These are phyloP conservation scores for Haplographium delicatum DNA, from an alignment of 495 filamentous ascomycete species.

Conservation along the genomic window DNA sequence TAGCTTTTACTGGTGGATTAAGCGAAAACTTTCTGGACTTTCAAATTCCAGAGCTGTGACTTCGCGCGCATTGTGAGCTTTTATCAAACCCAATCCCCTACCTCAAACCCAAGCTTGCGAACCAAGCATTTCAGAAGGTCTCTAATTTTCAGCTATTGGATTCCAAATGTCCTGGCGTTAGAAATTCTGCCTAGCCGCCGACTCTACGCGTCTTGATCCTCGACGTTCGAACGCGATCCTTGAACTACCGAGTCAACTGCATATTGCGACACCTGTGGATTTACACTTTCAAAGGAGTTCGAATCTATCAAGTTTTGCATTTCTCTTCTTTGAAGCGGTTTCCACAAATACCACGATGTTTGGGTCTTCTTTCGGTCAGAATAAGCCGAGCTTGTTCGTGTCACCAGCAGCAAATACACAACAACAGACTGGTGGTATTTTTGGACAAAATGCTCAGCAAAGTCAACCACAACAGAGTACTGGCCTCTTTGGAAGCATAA, in stretches of 20 bases:
- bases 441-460: conserved; percentile 28
- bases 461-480: conserved; percentile 22
- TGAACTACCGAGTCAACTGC: background rate
- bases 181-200: too few relatives aligned
- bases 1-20: conserved; percentile 7
- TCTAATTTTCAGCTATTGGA: too few relatives aligned
- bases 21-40: background rate
- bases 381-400: too few relatives aligned
- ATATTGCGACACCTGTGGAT: too few relatives aligned
- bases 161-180: too few relatives aligned
- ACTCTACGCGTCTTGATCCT: background rate
- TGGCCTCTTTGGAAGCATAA: conserved; percentile 34
- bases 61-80: background rate
- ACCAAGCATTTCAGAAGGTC: too few relatives aligned
- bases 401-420: too few relatives aligned
- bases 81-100: background rate
- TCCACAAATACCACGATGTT: too few relatives aligned
- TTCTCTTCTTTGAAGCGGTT: too few relatives aligned
- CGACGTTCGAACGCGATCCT: background rate
- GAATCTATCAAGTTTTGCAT: too few relatives aligned
- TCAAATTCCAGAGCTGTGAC: conserved; percentile 1
- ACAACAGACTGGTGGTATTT: conserved; percentile 34
- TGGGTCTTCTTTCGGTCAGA: conserved; percentile 2
- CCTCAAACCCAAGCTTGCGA: background rate
- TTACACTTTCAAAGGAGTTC: too few relatives aligned